Conservation (phyloP, 2,329 filamentous ascomycete genomes). For the Gyromitra esculenta region DNA sequence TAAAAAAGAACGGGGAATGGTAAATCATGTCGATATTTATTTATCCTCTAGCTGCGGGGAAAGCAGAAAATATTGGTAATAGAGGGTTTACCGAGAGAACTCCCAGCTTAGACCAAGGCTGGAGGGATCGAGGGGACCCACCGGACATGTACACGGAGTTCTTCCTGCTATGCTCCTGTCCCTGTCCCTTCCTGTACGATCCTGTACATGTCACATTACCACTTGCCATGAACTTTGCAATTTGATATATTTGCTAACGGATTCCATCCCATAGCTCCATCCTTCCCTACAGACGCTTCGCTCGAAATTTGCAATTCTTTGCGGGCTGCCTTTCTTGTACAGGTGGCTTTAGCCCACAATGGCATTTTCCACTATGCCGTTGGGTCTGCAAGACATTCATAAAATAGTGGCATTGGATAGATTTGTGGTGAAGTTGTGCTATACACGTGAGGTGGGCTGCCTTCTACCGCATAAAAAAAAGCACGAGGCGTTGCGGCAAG, state of each 20-base stretch:
- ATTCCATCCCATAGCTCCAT: neutral
- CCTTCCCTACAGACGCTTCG: neutral
- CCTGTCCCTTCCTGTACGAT: neutral
- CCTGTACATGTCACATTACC: neutral
- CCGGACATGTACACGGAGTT: neutral
- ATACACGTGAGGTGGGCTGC: neutral
- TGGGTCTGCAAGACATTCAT: neutral
- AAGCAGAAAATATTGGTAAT: conserved; percentile 13
- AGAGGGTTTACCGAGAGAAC: neutral
- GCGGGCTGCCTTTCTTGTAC: neutral
- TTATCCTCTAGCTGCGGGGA: conserved; percentile 21
- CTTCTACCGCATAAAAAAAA: neutral
- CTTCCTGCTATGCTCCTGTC: neutral
- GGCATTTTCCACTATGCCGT: neutral
- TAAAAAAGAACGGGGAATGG: neutral
- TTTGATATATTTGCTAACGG: conserved; percentile 2
- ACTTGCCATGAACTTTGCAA: neutral
- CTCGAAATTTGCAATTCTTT: neutral
- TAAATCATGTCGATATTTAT: conserved; percentile 34
- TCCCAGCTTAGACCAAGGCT: conserved; percentile 1
- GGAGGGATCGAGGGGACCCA: neutral
- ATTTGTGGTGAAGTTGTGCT: neutral
- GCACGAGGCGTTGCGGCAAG: neutral
- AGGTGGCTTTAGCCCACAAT: neutral
- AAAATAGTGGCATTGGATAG: neutral